These are phyloP conservation scores for Deakozyma indianensis DNA, from an alignment of 805 yeast genomes.

Conservation along the genomic window DNA sequence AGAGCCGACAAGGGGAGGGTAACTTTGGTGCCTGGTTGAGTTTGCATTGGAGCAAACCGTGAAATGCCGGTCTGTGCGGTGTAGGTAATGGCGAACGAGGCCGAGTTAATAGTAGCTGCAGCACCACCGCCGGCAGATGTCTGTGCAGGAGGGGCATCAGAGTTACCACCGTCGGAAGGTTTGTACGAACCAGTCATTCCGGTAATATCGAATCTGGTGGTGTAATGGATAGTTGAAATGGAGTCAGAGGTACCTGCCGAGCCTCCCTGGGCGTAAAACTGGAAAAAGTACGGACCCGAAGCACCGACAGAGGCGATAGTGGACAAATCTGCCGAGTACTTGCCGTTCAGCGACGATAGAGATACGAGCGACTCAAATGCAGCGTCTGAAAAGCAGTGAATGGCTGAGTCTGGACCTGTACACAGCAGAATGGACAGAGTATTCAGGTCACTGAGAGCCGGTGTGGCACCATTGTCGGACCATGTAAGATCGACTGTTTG, in stretches of 20 bases:
- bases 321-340: slow-evolving; percentile 27
- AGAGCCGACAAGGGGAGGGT: slow-evolving; percentile 46
- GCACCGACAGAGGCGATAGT: slow-evolving; percentile 34
- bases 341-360: slow-evolving; percentile 19
- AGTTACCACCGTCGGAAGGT: slow-evolving; percentile 32
- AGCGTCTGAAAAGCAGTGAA: slow-evolving; percentile 25
- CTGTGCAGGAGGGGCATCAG: slow-evolving; percentile 28
- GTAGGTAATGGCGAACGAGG: slow-evolving; percentile 57
- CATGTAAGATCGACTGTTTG: slow-evolving; percentile 32
- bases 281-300: slow-evolving; percentile 60
- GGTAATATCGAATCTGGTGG: slow-evolving; percentile 46
- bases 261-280: slow-evolving; percentile 37
- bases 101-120: slow-evolving; percentile 25
- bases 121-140: slow-evolving; percentile 28
- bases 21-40: slow-evolving; percentile 62
- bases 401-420: slow-evolving; percentile 45
- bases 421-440: slow-evolving; percentile 43
- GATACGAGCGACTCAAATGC: slow-evolving; percentile 20
- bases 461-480: slow-evolving; percentile 38
- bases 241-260: slow-evolving; percentile 23
- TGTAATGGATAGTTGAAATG: slow-evolving; percentile 40
- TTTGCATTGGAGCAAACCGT: slow-evolving; percentile 86
- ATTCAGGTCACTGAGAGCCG: slow-evolving; percentile 30
- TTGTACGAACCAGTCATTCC: slow-evolving; percentile 55
- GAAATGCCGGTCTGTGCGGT: slow-evolving; percentile 63